Conservation (phyloP, 108 stramenopile species). For the Nitzschia palea region DNA sequence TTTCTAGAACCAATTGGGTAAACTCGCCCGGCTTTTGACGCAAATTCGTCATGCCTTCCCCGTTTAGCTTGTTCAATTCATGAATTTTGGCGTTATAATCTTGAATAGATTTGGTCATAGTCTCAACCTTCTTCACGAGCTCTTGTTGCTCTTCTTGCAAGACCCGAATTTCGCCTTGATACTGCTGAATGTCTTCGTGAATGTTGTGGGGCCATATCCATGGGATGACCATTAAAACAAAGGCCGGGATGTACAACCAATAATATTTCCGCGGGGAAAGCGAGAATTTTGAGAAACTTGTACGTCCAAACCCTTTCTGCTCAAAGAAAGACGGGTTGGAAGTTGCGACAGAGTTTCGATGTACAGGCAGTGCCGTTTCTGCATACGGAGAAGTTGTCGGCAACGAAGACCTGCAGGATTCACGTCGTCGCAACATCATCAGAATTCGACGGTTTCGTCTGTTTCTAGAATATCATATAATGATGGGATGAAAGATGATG, state of each 20-base stretch:
- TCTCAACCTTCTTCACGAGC: not conserved
- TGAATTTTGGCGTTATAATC: not conserved
- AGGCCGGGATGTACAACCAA: constrained; percentile 2
- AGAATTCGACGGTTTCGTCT: too few relatives aligned
- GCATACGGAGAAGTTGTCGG: not conserved
- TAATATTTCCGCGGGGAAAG: not conserved
- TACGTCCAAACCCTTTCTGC: not conserved
- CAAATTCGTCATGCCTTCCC: not conserved
- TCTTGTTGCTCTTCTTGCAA: not conserved
- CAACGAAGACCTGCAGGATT: too few relatives aligned
- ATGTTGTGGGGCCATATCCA: not conserved
- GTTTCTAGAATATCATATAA: too few relatives aligned
- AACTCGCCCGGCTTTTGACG: not conserved
- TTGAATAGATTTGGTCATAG: not conserved
- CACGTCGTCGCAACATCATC: too few relatives aligned
- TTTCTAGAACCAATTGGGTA: not conserved
- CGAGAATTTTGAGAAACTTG: not conserved
- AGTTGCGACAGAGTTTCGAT: not conserved
- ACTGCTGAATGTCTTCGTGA: not conserved
- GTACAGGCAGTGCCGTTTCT: not conserved
- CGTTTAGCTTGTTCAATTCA: not conserved
- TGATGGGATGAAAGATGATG: too few relatives aligned
- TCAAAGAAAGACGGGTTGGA: not conserved
- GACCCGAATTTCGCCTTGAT: not conserved
- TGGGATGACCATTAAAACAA: not conserved